These are phyloP conservation scores for Backusella luteola DNA, from an alignment of 192 early-diverging fungal species.

Conservation along the genomic window DNA sequence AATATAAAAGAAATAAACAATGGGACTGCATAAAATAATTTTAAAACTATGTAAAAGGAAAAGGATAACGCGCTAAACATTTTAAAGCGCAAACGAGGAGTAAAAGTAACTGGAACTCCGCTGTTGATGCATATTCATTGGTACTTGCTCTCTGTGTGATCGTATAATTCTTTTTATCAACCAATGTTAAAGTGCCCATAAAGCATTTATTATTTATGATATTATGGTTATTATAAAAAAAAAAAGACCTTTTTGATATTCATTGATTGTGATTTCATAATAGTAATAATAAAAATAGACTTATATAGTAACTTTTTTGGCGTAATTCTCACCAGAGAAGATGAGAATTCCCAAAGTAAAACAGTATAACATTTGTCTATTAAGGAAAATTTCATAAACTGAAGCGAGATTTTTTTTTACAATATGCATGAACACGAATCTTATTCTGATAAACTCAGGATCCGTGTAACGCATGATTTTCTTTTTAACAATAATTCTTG, in stretches of 20 bases:
- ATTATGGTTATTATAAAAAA: background rate
- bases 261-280: background rate
- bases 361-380: background rate
- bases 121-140: background rate
- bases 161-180: background rate
- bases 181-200: background rate
- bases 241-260: background rate
- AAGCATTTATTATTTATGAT: background rate
- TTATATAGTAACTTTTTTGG: background rate
- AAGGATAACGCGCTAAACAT: background rate
- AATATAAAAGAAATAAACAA: background rate
- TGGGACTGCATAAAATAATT: background rate
- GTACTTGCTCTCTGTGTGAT: background rate
- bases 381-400: background rate
- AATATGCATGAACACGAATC: background rate
- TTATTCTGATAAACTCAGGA: background rate
- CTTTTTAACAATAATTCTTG: background rate
- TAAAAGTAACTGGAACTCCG: background rate
- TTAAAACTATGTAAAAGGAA: background rate
- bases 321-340: background rate
- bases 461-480: background rate
- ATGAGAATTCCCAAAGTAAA: background rate
- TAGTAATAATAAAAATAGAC: background rate
- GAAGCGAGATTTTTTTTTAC: background rate
- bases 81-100: background rate